Conservation (phyloP, 1,284 basidiomycete species). For the Cutaneotrichosporon sp. region DNA sequence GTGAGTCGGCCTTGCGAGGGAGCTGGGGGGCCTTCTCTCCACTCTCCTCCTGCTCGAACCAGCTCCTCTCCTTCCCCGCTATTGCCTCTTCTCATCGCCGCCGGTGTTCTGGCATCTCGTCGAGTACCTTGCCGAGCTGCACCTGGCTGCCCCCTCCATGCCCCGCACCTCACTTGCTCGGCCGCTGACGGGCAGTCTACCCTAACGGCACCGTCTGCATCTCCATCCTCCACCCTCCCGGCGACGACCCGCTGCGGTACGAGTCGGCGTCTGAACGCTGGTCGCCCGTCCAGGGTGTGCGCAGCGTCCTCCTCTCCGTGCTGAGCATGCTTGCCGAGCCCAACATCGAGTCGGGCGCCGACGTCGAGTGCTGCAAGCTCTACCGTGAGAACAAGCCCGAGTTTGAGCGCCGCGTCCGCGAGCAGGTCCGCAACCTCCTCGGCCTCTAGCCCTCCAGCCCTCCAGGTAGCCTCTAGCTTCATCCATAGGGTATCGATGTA, state of each 20-base stretch:
- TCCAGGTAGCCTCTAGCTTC: too few relatives aligned
- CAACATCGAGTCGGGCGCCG: constrained; percentile 98
- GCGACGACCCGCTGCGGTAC: constrained; percentile 72
- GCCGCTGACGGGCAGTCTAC: constrained; percentile 65
- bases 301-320: constrained; percentile 94
- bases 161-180: too few relatives aligned
- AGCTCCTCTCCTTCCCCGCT: too few relatives aligned
- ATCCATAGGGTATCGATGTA: constrained; percentile 14
- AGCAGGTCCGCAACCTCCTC: constrained; percentile 56
- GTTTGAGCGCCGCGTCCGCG: constrained; percentile 57
- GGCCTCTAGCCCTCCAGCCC: constrained; percentile 55
- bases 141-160: too few relatives aligned
- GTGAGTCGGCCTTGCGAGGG: too few relatives aligned
- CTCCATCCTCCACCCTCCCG: constrained; percentile 95
- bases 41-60: too few relatives aligned
- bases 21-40: too few relatives aligned
- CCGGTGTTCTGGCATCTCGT: too few relatives aligned
- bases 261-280: constrained; percentile 96
- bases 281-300: constrained; percentile 85
- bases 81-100: too few relatives aligned
- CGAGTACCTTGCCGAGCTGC: neutral
- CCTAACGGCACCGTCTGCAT: constrained; percentile 96
- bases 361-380: constrained; percentile 95
- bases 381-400: constrained; percentile 78
- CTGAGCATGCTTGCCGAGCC: constrained; percentile 99